A percentile compares a stretch with the other conserved stretches of the same genome.
Conservation (phyloP, 148 eudicot species). For the Vaccinium myrtillus region DNA sequence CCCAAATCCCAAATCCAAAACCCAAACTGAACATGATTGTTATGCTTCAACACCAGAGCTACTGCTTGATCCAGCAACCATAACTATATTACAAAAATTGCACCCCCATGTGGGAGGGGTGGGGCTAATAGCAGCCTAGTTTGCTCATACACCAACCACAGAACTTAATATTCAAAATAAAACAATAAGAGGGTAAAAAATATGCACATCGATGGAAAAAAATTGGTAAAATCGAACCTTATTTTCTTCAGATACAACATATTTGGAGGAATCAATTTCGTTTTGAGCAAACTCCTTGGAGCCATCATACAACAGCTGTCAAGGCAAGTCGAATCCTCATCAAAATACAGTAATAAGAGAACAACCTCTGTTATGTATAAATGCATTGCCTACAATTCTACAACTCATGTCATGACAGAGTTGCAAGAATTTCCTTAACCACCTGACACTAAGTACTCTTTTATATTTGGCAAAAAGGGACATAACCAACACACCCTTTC, state of each 20-base stretch:
- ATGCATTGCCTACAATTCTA: not conserved
- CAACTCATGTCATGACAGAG: conserved; percentile 2
- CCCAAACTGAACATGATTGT: too few species aligned
- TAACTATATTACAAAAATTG: not conserved
- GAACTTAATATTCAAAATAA: not conserved
- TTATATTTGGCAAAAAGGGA: conserved; percentile 26
- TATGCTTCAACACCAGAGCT: not conserved
- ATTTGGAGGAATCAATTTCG: conserved; percentile 55
- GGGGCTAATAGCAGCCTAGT: not conserved
- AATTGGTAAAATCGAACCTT: conserved; percentile 48
- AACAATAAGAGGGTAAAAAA: not conserved
- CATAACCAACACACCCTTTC: conserved; percentile 76
- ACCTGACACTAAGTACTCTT: conserved; percentile 20
- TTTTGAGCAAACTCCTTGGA: conserved; percentile 77
- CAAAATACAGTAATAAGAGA: not conserved
- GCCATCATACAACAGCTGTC: conserved; percentile 79
- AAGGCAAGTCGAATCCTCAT: conserved; percentile 1
- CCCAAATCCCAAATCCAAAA: too few species aligned
- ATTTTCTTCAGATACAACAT: conserved; percentile 58
- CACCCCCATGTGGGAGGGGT: not conserved
- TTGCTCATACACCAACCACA: not conserved
- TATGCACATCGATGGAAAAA: not conserved
- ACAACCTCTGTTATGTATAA: not conserved
- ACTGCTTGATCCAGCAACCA: not conserved
- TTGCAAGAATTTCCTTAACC: not conserved